Conservation (phyloP, 805 yeast species). For the Lipomyces yamadae region DNA sequence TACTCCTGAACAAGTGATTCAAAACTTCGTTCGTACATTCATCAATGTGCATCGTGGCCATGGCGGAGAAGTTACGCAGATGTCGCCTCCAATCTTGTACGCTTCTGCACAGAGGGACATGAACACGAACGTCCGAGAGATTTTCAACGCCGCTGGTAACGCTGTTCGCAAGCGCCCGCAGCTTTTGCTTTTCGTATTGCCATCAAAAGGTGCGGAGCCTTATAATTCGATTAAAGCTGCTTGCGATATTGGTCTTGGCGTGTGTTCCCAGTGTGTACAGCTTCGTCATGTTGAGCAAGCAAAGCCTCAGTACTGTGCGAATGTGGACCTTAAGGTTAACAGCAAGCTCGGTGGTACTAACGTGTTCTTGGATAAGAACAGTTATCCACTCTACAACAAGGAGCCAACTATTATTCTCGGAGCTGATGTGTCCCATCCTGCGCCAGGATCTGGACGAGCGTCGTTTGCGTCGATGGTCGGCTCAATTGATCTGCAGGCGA, state of each 20-base stretch:
- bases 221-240: slow-evolving; percentile 43
- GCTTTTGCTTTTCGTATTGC: slow-evolving; percentile 41
- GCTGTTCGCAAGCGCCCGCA: slow-evolving; percentile 37
- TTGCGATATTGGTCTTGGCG: slow-evolving; percentile 43
- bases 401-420: slow-evolving; percentile 42
- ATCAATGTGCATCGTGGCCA: slow-evolving; percentile 20
- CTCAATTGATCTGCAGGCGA: slow-evolving; percentile 20
- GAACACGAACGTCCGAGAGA: slow-evolving; percentile 8
- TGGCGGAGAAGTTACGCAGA: slow-evolving; percentile 22
- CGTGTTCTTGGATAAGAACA: slow-evolving; percentile 37
- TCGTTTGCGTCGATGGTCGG: slow-evolving; percentile 32
- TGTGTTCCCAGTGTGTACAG: slow-evolving; percentile 43
- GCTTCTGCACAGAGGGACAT: slow-evolving; percentile 21
- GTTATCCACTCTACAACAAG: slow-evolving; percentile 35
- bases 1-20: slow-evolving; percentile 20
- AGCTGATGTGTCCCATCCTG: slow-evolving; percentile 45
- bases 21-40: slow-evolving; percentile 25
- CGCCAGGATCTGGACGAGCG: slow-evolving; percentile 34
- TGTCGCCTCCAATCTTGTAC: slow-evolving; percentile 26
- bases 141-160: slow-evolving; percentile 29
- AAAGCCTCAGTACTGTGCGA: slow-evolving; percentile 44
- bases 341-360: slow-evolving; percentile 45
- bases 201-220: slow-evolving; percentile 39
- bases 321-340: slow-evolving; percentile 46
- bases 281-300: slow-evolving; percentile 42